Conservation (phyloP, 129 eudicot genomes). For the Arctium minus region DNA sequence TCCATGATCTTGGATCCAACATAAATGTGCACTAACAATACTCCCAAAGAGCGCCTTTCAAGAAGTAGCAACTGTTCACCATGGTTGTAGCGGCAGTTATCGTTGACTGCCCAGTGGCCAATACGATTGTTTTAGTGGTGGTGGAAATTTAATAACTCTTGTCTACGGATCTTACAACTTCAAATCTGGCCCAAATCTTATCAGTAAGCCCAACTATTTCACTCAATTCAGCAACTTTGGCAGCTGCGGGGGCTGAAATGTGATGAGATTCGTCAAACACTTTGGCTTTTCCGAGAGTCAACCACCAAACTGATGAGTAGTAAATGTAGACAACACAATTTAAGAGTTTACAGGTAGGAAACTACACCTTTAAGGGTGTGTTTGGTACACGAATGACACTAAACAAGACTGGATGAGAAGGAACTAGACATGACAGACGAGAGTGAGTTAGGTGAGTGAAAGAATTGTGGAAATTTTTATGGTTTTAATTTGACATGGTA, state of each 20-base stretch:
- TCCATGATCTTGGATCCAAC: too few species aligned
- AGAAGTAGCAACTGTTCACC: constrained; percentile 77
- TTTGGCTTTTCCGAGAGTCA: constrained; percentile 59
- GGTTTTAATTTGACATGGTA: too few species aligned
- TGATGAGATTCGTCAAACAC: constrained; percentile 83
- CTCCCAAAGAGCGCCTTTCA: constrained; percentile 90
- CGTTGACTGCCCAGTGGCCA: constrained; percentile 71
- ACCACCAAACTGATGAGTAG: not conserved
- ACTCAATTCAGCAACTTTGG: constrained; percentile 86
- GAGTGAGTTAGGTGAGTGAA: too few species aligned
- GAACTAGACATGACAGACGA: too few species aligned
- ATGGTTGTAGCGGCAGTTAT: constrained; percentile 73
- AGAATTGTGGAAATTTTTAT: too few species aligned
- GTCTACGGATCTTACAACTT: constrained; percentile 66
- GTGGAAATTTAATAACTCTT: constrained; percentile 57
- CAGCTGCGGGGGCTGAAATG: constrained; percentile 82
- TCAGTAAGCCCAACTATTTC: constrained; percentile 73
- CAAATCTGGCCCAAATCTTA: constrained; percentile 67
- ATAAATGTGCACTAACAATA: too few species aligned
- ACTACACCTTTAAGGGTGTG: not conserved
- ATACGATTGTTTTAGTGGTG: constrained; percentile 58
- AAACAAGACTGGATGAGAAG: not conserved
- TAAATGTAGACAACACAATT: not conserved
- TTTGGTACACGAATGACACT: not conserved
- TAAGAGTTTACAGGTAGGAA: not conserved